Evolutionary conservation across 768 basidiomycete genomes (phyloP), one percentile per base, ranked within the genome.

Genomic region (Hericium alpestre): DNA sequence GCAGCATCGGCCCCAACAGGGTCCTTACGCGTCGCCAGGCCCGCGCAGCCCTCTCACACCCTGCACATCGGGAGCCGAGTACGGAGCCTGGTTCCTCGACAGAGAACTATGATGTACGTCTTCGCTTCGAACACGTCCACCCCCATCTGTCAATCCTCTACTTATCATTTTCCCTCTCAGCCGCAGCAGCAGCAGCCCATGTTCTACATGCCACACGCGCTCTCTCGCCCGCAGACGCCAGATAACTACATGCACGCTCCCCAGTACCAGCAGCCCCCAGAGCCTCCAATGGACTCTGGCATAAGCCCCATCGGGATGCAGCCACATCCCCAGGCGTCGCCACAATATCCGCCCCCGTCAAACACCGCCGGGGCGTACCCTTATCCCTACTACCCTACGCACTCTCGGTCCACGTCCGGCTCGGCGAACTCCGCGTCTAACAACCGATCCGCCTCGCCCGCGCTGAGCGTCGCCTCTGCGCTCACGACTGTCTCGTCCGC

Each of bases 371-470:
- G 53, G 7, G 52, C 51, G 18, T 61, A 62, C 54, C 49, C 59
- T 1, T 62, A 58, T 53, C 54, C 55, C 4, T 56, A 58, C 46
- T 61, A 54, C 23, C 57, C 59, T 23, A 25, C 54, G 22, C 54
- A 54, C 12, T 41, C 54, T 3, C 39, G 54, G 13, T 54, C 54
- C 43, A 37, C 22, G n/a, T 54, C 54, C 25, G 38, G 38, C 25
- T 54, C 54, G 22, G 54, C 25, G 9, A 57, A 51, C 40, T 51
- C 61, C 39, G 39, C 20, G 49, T 57, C 57, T 6, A 72, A 79
- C 59, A 78, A 75, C 7, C 79, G 81, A 50, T 76, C 80, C 16
- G 72, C 76, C 7, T 87, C 87, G 0, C 86, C 87, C 1, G 77
- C 84, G 1, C 71, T 79, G 40, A 87, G 85, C 65, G 73, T 76